phyloP scores from a whole-genome alignment of 208 protist genomes.

The Leishmania martiniquensis region DNA sequence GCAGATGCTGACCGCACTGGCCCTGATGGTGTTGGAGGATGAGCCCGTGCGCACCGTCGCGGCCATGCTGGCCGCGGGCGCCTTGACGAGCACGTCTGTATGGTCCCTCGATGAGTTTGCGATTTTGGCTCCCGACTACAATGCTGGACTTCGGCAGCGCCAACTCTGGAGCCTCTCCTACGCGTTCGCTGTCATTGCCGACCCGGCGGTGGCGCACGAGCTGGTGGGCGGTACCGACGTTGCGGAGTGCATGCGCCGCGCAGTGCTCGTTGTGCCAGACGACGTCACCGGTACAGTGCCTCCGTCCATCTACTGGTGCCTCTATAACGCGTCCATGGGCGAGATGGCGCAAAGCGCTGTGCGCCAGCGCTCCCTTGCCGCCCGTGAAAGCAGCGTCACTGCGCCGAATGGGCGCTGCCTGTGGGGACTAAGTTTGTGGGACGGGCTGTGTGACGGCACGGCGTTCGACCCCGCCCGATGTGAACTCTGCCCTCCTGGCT shows the following conservation, averaged over 20 bases:
- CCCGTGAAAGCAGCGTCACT: conserved; percentile 13
- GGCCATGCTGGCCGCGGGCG: conserved; percentile 5
- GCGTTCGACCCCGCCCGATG: conserved; percentile 26
- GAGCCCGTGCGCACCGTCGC: conserved; percentile 23
- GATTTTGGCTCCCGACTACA: conserved; percentile 11
- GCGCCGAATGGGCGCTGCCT: conserved; percentile 21
- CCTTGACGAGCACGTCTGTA: conserved; percentile 7
- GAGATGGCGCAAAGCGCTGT: conserved; percentile 12
- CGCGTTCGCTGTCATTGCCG: conserved; percentile 17
- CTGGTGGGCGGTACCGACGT: conserved; percentile 14
- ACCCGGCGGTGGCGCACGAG: conserved; percentile 10
- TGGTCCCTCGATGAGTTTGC: conserved; percentile 21
- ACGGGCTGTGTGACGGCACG: conserved; percentile 21
- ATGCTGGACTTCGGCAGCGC: not conserved
- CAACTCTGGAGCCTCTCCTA: conserved; percentile 30
- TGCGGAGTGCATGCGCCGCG: conserved; percentile 30
- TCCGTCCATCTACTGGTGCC: conserved; percentile 31
- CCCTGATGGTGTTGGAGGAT: conserved; percentile 34
- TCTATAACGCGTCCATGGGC: conserved; percentile 18
- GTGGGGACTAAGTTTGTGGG: conserved; percentile 31
- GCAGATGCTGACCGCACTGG: conserved; percentile 21
- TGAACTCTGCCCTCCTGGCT: conserved; percentile 24
- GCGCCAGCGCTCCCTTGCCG: conserved; percentile 13
- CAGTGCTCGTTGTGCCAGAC: conserved; percentile 25
- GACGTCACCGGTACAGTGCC: conserved; percentile 14